Percentiles rank a stretch among this genome's conserved stretches.
Evolutionary conservation across 495 filamentous ascomycete genomes (phyloP).

Genomic region (Daldinia vernicosa): DNA sequence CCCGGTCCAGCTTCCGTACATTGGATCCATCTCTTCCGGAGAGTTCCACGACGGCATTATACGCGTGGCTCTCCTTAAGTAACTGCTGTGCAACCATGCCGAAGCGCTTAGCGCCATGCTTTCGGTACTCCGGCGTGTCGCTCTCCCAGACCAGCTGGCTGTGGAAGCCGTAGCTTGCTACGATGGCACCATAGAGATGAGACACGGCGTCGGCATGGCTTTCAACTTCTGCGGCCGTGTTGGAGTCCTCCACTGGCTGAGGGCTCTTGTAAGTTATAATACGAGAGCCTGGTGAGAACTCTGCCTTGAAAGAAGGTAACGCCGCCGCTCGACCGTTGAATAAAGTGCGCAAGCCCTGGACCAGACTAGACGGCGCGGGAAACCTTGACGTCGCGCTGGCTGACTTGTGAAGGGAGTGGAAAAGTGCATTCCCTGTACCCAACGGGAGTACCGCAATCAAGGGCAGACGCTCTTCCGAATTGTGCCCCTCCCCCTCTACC

Average conservation of each 20-base stretch:
- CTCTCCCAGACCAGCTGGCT: slow-evolving; percentile 87
- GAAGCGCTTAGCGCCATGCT: slow-evolving; percentile 78
- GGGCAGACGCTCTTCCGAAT: slow-evolving; percentile 49
- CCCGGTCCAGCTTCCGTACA: slow-evolving; percentile 43
- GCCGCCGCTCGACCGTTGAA: slow-evolving; percentile 58
- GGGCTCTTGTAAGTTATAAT: slow-evolving; percentile 49
- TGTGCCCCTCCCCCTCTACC: neutral
- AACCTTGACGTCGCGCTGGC: slow-evolving; percentile 22
- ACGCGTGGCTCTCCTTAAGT: slow-evolving; percentile 72
- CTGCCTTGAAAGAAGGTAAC: slow-evolving; percentile 65
- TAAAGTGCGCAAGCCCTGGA: slow-evolving; percentile 65
- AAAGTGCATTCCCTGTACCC: slow-evolving; percentile 91
- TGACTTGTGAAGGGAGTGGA: slow-evolving; percentile 67
- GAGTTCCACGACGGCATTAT: slow-evolving; percentile 65
- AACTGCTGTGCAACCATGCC: slow-evolving; percentile 81
- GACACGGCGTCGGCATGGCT: slow-evolving; percentile 18
- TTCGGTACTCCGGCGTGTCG: slow-evolving; percentile 80
- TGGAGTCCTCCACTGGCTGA: no score
- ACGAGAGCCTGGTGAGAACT: slow-evolving; percentile 72
- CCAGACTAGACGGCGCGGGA: slow-evolving; percentile 46
- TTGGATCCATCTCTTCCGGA: slow-evolving; percentile 37
- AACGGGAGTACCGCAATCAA: slow-evolving; percentile 74
- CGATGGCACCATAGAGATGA: slow-evolving; percentile 77
- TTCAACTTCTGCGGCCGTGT: no score
- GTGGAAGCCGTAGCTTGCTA: slow-evolving; percentile 88